Base-by-base conservation (phyloP, 2,329 filamentous ascomycete species). In the Cadophora sp. region DNA sequence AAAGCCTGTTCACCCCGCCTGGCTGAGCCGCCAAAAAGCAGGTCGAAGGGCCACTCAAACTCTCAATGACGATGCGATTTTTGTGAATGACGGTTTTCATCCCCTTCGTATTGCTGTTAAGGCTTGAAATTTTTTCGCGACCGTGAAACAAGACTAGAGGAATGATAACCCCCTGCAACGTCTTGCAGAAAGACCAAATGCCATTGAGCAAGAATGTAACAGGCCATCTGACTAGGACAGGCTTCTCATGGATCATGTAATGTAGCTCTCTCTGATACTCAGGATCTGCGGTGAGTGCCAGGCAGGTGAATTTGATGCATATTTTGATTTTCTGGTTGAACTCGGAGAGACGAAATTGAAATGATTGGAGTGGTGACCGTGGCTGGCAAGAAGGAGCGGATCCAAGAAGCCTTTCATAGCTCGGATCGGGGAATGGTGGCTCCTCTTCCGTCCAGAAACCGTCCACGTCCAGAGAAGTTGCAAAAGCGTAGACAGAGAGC, bases 11-110 rank as follows among this genome's bases (percentile, higher is more conserved):
- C 9, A n/a, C 30, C 43, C 51, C 43, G 45, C 58, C 20, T 4
- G 66, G 41, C 30, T 68, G 69, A 36, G 70, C 76, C 5, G 27
- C 24, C 27, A 47, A 27, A 71, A 85, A 85, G 9, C 81, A 82
- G 16, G 83, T 85, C 55, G 81, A 83, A 0, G 79, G 80, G 0
- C 83, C 82, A 8, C 82, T 81, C 13, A 81, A 76, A 64, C 79
- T 80, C 62, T 82, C 59, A 13, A 62, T 51, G 43, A 51, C 59
- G 27, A 62, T 62, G 16, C 59, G 24, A 18, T 51, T 62, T 22
- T 51, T 62, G 9, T 62, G 27, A 9, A 62, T 36, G 24, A 62
- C 30, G 4, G 59, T 62, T 22, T 62, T 62, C 59, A 62, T 62
- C 4, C 59, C 59, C 18, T 47, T 62, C 24, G 27, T 48, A 13